Evolutionary conservation across 345 rosid genomes (phyloP).

Genomic region (Eucalyptus camaldulensis): DNA sequence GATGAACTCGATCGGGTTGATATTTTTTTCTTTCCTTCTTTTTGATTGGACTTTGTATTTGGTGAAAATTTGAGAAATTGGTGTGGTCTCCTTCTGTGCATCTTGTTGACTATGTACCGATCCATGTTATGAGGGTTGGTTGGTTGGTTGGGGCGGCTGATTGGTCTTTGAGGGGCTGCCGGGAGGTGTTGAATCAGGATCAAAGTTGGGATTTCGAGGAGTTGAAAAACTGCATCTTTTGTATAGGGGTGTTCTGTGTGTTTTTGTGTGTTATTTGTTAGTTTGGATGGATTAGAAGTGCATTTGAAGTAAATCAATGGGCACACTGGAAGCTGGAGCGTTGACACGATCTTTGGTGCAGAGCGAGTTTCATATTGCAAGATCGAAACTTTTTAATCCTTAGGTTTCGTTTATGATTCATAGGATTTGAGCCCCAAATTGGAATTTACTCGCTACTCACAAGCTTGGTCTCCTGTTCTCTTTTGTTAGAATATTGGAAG

Average conservation of each 20-base stretch:
- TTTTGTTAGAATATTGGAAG: neutral
- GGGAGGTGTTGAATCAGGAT: neutral
- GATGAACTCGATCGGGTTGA: constrained; percentile 46
- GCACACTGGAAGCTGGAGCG: neutral
- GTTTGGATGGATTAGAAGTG: neutral
- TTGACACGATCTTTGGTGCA: neutral
- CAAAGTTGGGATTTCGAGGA: neutral
- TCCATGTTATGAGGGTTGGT: neutral
- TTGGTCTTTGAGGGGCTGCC: neutral
- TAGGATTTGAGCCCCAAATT: neutral
- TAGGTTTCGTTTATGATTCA: neutral
- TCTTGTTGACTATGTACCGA: neutral
- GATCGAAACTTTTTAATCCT: neutral
- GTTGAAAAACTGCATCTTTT: neutral
- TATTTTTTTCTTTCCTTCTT: neutral
- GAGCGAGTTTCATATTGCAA: neutral
- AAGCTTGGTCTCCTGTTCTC: neutral
- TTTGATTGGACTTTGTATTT: constrained; percentile 7
- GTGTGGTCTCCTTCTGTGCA: neutral
- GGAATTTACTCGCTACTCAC: neutral
- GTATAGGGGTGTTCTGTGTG: neutral
- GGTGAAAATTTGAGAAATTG: neutral
- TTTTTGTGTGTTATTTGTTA: neutral
- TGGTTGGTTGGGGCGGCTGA: neutral
- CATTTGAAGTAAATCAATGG: neutral